Conservation (phyloP, 2,329 filamentous ascomycete genomes). For the Apiospora kogelbergensis region DNA sequence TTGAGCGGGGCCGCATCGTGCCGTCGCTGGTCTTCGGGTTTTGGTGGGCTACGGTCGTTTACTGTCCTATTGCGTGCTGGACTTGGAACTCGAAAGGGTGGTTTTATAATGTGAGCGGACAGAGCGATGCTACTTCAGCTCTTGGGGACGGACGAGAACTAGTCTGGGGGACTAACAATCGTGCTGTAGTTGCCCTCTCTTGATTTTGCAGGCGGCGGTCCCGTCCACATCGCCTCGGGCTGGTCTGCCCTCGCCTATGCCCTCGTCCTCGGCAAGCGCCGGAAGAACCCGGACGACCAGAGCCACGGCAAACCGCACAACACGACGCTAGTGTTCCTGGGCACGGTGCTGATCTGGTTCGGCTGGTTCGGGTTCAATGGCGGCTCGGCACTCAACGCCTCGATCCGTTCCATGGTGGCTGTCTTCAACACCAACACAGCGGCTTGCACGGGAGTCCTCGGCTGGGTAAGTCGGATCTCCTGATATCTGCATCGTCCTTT, state of each 20-base stretch:
- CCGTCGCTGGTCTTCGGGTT: slow-evolving; percentile 62
- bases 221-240: slow-evolving; percentile 63
- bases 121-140: no score
- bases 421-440: slow-evolving; percentile 61
- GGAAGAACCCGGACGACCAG: slow-evolving; percentile 45
- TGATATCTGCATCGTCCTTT: no score
- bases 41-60: slow-evolving; percentile 64
- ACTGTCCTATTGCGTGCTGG: slow-evolving; percentile 29
- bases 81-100: slow-evolving; percentile 65
- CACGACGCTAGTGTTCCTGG: slow-evolving; percentile 62
- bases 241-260: slow-evolving; percentile 65
- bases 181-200: slow-evolving; percentile 11
- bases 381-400: slow-evolving; percentile 49
- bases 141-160: neutral
- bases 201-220: slow-evolving; percentile 63
- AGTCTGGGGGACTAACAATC: neutral
- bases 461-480: slow-evolving; percentile 41
- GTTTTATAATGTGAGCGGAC: slow-evolving; percentile 62
- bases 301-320: slow-evolving; percentile 57
- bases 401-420: slow-evolving; percentile 52
- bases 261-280: slow-evolving; percentile 58
- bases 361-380: slow-evolving; percentile 58
- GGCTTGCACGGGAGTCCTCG: slow-evolving; percentile 52
- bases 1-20: slow-evolving; percentile 35
- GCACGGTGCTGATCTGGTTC: slow-evolving; percentile 66